Evolutionary conservation across 2,329 filamentous ascomycete genomes (phyloP), one percentile per base, ranked within the genome.

Genomic region (Alternaria sp.): DNA sequence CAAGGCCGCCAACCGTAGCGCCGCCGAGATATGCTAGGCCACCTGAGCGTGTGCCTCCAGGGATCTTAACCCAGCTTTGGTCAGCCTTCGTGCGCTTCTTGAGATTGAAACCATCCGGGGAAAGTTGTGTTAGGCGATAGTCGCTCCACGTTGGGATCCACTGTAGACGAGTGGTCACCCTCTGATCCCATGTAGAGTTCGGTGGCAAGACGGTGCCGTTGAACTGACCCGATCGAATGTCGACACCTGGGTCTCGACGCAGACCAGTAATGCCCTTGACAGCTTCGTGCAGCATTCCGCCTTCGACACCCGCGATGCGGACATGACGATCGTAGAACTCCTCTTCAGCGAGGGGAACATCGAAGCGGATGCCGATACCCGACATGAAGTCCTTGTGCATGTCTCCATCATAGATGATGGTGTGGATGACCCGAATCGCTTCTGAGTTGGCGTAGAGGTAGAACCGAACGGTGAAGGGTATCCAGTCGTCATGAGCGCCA

Each of bases 131-230:
- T 13, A 90, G 77, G 17, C 81, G 83, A 71, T 85, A 90, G 66
- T 89, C 86, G 55, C 82, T 85, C 86, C 87, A 90, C 0, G 81
- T 74, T 0, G 87, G 88, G 51, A 90, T 83, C 85, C 85, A 89
- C 40, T 85, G 81, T 5, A 88, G 70, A 4, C 83, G 74, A 9
- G 79, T 80, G 0, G 82, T 79, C 4, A 87, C 81, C 47, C 80
- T 74, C 4, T 80, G 74, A 65, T 84, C 81, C 85, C 85, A 86
- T 0, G 83, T 84, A 1, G 77, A 72, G 4, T 55, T 51, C 13
- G 63, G 80, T 72, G 46, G 82, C 79, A 0, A 85, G 81, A 3
- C 74, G 43, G 79, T 71, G 46, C 86, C 85, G 6, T 84, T 80
- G 47, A 83, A 82, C 64, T 89, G 87, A 6, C 84, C 84, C 0